These are phyloP conservation scores for Cladosporium phlei DNA, from an alignment of 2,329 filamentous ascomycete species.

Conservation along the genomic window DNA sequence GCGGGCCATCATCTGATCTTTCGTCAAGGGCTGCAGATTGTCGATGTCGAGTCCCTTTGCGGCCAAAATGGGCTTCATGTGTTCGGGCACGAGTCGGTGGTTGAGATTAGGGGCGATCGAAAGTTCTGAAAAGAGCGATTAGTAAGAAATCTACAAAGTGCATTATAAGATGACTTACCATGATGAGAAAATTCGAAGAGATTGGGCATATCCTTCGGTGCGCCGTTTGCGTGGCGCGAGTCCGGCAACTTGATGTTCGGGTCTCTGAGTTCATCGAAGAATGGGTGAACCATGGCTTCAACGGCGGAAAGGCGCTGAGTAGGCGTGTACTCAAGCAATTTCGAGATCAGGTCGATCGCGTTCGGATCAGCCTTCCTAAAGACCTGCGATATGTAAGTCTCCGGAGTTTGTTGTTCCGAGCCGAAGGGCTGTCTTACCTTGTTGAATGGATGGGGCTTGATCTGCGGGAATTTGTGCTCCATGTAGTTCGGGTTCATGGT, in stretches of 20 bases:
- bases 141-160: constrained; percentile 3
- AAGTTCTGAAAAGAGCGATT: constrained; percentile 59
- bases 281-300: constrained; percentile 96
- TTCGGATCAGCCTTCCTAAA: constrained; percentile 93
- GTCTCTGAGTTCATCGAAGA: constrained; percentile 95
- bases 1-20: constrained; percentile 96
- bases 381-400: constrained; percentile 50
- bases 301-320: constrained; percentile 90
- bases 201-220: constrained; percentile 73
- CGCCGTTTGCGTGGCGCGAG: constrained; percentile 80
- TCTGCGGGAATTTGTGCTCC: constrained; percentile 99
- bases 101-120: constrained; percentile 92
- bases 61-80: constrained; percentile 69
- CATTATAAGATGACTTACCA: constrained; percentile 55
- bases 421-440: constrained; percentile 59
- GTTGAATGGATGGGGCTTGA: constrained; percentile 98
- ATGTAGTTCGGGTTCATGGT: constrained; percentile 99
- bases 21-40: constrained; percentile 83
- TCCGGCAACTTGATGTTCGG: constrained; percentile 88
- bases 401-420: background rate
- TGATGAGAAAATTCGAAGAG: constrained; percentile 93
- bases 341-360: constrained; percentile 91
- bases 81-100: constrained; percentile 76
- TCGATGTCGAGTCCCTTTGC: constrained; percentile 81
- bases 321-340: constrained; percentile 91